Evolutionary conservation across 441 rosid genomes (phyloP), one percentile per base, ranked within the genome.

Genomic region (Sinapis alba): DNA sequence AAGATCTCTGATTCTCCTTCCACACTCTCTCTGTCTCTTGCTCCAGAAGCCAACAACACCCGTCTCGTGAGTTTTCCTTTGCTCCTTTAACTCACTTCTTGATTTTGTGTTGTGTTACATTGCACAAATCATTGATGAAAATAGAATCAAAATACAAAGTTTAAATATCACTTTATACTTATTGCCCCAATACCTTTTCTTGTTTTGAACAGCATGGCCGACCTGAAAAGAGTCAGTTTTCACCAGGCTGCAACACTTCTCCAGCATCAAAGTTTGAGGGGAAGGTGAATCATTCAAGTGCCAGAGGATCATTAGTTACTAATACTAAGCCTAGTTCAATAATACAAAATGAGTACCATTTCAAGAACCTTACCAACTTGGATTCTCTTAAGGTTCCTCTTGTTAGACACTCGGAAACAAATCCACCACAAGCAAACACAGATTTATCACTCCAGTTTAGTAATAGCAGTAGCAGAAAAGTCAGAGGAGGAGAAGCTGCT

Each of bases 1-100:
- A 75, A 69, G 27, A 65, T 76, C 73, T 78, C 86, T 38, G 86
- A 80, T 67, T 82, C 90, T 57, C 60, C 77, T 50, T 74, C 89
- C 12, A 58, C 72, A 50, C 72, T 82, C 80, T 88, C 92, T 74
- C 74, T 76, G 34, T 65, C 76, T 47, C 62, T 77, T 71, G 72
- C 80, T 70, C 68, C 69, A 18, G 73, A 51, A 36, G 5, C 77
- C 57, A 72, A 65, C 73, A 60, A 53, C 1, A 4, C 38, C 36
- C 64, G 2, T 27, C 45, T 47, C 63, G 80, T 77, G 23, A 77
- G 80, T 65, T 28, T 50, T 45, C 53, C 21, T 43, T 12, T 58
- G 5, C 57, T 58, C 27, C 12, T 57, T 21, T 1, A 0, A 51
- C 4, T 54, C 41, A 12, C 36, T 36, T 34, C 57, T 68, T 75